Evolutionary conservation across 768 basidiomycete genomes (phyloP).

Genomic region (Chalciporus chontae): DNA sequence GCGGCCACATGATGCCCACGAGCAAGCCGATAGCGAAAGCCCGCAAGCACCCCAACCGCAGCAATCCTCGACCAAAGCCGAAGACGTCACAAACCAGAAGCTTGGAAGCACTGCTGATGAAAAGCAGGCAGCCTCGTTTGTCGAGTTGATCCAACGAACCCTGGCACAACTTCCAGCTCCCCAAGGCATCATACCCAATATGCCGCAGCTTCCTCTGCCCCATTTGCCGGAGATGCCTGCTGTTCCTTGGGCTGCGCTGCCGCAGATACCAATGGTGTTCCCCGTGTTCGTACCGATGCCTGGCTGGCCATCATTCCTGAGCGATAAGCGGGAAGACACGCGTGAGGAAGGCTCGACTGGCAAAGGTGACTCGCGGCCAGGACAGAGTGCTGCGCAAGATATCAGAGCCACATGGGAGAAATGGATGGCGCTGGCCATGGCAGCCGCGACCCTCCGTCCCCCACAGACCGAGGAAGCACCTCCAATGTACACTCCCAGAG

Average conservation of each 20-base stretch:
- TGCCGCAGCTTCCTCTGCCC: slow-evolving; percentile 48
- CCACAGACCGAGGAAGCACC: slow-evolving; percentile 53
- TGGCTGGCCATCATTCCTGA: slow-evolving; percentile 61
- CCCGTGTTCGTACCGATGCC: slow-evolving; percentile 72
- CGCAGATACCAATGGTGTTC: slow-evolving; percentile 75
- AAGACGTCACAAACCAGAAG: slow-evolving; percentile 23
- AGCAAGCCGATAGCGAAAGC: slow-evolving; percentile 8
- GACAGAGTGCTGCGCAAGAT: slow-evolving; percentile 54
- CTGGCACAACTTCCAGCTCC: slow-evolving; percentile 57
- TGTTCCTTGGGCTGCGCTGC: slow-evolving; percentile 58
- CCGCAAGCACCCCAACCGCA: neutral
- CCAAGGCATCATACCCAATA: slow-evolving; percentile 52
- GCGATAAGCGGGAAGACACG: slow-evolving; percentile 41
- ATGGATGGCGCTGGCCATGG: slow-evolving; percentile 57
- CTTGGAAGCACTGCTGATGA: slow-evolving; percentile 25
- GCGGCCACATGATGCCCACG: slow-evolving; percentile 15
- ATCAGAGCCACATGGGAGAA: slow-evolving; percentile 74
- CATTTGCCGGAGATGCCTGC: slow-evolving; percentile 65
- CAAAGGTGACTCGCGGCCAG: slow-evolving; percentile 33
- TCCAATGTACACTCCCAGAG: slow-evolving; percentile 70
- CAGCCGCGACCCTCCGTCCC: slow-evolving; percentile 43
- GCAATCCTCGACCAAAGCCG: slow-evolving; percentile 1
- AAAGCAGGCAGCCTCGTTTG: slow-evolving; percentile 46
- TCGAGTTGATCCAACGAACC: slow-evolving; percentile 75
- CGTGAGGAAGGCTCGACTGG: slow-evolving; percentile 27